Base-by-base conservation (phyloP, 208 protist species). In the Acanthamoeba quina region DNA sequence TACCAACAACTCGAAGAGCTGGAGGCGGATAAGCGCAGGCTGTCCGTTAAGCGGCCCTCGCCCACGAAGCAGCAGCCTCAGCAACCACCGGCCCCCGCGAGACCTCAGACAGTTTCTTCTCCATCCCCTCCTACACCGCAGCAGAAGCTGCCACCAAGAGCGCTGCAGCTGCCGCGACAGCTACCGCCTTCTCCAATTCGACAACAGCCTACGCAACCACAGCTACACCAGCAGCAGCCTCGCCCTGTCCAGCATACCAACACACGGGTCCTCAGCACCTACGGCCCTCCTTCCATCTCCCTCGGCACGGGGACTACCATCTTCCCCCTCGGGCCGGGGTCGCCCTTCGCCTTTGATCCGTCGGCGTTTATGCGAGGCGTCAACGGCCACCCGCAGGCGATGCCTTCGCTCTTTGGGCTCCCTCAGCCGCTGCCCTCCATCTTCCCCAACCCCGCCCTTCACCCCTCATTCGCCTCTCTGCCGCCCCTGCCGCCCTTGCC, bases 1-100 rank as follows among this genome's bases (percentile, higher is more conserved):
- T 85, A 85, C 76, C 17, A 62, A 26, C 76, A 85, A n/a, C 76
- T 85, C 15, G 76, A 62, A 6, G 76, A 85, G 47, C 76, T 85
- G 15, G 76, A 29, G 19, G 76, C 49, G n/a, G 76, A n/a, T 26
- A 85, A 85, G 76, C 41, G 31, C 11, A 56, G 76, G 19, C 76
- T 62, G 7, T 6, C 47, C 5, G 13, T 9, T 47, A 85, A 85
- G 26, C 13, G 15, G 58, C 58, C 58, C 5, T 19, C 24, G 19
- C 58, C 58, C 62, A 6, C 62, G 13, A 68, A 80, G 70, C 64
- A 70, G 21, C n/a, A n/a, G n/a, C n/a, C n/a, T n/a, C 64, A 70
- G 21, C 64, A 13, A 0, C 64, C 29, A 70, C 58, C 58, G 58
- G 58, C 54, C 15, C 54, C 58, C 11, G 21, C 58, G 21, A 64